Evolutionary conservation across 306 rosid species (phyloP).

Genomic region (Amphicarpaea edgeworthii): DNA sequence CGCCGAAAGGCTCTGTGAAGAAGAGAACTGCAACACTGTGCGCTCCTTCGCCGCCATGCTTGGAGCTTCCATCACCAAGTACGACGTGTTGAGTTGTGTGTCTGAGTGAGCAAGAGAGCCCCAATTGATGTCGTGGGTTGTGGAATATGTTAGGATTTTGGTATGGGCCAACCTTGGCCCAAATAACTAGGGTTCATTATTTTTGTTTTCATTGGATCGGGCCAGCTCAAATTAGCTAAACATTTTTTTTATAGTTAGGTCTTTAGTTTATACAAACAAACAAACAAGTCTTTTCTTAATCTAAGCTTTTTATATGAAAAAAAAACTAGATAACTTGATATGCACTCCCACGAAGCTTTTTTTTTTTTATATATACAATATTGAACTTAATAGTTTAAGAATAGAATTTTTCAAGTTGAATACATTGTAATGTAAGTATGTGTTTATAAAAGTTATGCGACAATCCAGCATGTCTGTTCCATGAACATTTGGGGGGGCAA

Average conservation of each 20-base stretch:
- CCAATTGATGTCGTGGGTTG: too few species aligned
- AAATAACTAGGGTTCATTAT: neutral
- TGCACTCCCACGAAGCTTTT: too few species aligned
- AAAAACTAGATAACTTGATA: too few species aligned
- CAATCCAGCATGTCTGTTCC: neutral
- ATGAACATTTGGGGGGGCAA: neutral
- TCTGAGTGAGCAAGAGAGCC: too few species aligned
- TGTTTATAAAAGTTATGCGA: neutral
- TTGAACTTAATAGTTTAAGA: neutral
- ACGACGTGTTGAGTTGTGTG: neutral
- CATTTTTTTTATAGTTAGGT: too few species aligned
- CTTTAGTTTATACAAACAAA: too few species aligned
- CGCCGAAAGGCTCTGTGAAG: slow-evolving; percentile 60
- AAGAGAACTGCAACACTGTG: slow-evolving; percentile 72
- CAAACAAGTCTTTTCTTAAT: too few species aligned
- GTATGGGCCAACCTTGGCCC: slow-evolving; percentile 35
- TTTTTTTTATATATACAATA: too few species aligned
- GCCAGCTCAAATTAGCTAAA: too few species aligned
- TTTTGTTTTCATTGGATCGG: neutral
- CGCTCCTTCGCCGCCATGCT: slow-evolving; percentile 74
- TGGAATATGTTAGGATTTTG: neutral
- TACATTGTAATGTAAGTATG: neutral
- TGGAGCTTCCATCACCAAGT: slow-evolving; percentile 40
- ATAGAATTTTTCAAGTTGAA: neutral
- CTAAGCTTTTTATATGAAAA: too few species aligned